These are phyloP conservation scores for Ceratobasidium sp. DNA, from an alignment of 1,284 basidiomycete species.

Conservation along the genomic window DNA sequence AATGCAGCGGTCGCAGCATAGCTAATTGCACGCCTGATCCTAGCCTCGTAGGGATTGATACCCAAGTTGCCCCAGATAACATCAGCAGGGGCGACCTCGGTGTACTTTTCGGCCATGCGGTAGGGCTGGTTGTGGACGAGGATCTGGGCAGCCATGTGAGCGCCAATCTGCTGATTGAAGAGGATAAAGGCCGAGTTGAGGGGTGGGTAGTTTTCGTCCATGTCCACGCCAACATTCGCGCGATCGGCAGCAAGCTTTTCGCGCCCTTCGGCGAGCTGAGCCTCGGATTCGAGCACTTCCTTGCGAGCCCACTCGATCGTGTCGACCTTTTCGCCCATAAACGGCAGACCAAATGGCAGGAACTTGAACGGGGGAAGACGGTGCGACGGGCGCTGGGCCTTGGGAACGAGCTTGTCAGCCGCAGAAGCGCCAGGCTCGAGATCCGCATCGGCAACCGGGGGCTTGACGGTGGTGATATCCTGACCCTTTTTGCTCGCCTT, in stretches of 20 bases:
- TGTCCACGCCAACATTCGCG: constrained; percentile 53
- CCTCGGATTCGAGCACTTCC: constrained; percentile 65
- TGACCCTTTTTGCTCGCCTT: constrained; percentile 43
- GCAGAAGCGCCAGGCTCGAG: constrained; percentile 48
- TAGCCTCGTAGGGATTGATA: constrained; percentile 88
- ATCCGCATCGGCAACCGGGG: constrained; percentile 34
- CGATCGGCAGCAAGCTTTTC: constrained; percentile 42
- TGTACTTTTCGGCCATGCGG: constrained; percentile 68
- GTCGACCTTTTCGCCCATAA: constrained; percentile 75
- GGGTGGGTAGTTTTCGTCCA: constrained; percentile 61
- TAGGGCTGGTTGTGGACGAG: constrained; percentile 61
- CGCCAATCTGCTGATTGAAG: constrained; percentile 80
- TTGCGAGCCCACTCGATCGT: constrained; percentile 75
- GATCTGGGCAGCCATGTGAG: constrained; percentile 71
- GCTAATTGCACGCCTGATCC: constrained; percentile 58
- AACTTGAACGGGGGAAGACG: constrained; percentile 61
- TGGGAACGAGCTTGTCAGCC: constrained; percentile 63
- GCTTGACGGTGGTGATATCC: constrained; percentile 31
- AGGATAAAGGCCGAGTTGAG: constrained; percentile 78
- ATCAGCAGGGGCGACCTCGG: constrained; percentile 73
- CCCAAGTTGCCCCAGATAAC: constrained; percentile 69
- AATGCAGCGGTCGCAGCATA: constrained; percentile 60
- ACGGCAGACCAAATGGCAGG: constrained; percentile 65
- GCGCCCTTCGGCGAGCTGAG: constrained; percentile 60
- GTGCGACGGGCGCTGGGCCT: constrained; percentile 63